Evolutionary conservation across 2,329 filamentous ascomycete genomes (phyloP).

Genomic region (Blumeria hordei): DNA sequence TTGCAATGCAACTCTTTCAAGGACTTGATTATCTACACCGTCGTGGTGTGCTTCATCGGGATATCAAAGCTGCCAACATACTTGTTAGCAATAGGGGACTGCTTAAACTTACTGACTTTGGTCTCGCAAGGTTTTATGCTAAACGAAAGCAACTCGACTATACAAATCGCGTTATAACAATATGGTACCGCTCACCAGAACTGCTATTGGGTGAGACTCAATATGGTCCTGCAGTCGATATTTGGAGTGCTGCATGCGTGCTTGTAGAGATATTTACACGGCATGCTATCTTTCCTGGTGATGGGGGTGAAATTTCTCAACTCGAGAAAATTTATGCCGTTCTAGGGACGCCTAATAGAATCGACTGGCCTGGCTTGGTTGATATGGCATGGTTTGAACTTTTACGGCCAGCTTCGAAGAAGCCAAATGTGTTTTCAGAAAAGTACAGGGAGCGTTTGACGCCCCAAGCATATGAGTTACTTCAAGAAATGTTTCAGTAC

Average conservation of each 20-base stretch:
- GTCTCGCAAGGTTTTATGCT: conserved; percentile 83
- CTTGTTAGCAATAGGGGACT: conserved; percentile 74
- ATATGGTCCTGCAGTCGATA: conserved; percentile 73
- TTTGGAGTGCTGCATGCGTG: conserved; percentile 95
- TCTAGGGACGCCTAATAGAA: conserved; percentile 63
- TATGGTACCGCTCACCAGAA: conserved; percentile 89
- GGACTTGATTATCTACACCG: conserved; percentile 84
- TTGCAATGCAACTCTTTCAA: conserved; percentile 81
- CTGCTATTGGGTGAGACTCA: conserved; percentile 75
- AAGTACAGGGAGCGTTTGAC: conserved; percentile 60
- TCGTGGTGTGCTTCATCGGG: conserved; percentile 80
- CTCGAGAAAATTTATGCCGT: conserved; percentile 90
- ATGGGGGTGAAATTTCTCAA: conserved; percentile 87
- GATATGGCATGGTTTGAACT: conserved; percentile 97
- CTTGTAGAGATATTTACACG: conserved; percentile 90
- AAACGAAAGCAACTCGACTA: conserved; percentile 85
- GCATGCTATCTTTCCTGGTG: conserved; percentile 82
- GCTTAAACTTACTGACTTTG: conserved; percentile 87
- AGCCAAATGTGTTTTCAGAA: conserved; percentile 53
- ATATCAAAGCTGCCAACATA: conserved; percentile 97
- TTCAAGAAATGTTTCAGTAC: conserved; percentile 68
- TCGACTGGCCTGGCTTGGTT: conserved; percentile 71
- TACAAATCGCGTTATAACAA: conserved; percentile 94
- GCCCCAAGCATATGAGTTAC: conserved; percentile 58
- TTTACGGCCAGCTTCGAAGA: conserved; percentile 51